Conservation (phyloP, 495 filamentous ascomycete species). For the Hamigera avellanea region DNA sequence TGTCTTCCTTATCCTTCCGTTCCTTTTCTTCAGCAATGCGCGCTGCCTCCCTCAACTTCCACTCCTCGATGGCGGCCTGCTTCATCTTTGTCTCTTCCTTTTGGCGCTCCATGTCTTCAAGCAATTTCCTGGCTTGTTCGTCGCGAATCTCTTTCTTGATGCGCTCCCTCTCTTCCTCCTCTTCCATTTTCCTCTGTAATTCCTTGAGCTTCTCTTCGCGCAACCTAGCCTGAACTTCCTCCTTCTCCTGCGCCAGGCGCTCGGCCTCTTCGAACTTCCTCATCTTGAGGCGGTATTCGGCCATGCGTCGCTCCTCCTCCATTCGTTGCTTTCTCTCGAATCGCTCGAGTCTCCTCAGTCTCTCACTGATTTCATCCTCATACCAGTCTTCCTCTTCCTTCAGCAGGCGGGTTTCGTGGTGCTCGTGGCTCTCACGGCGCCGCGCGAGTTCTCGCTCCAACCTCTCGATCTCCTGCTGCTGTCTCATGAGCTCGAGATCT, state of each 20-base stretch:
- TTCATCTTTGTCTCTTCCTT: constrained; percentile 41
- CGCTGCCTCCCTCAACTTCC: neutral
- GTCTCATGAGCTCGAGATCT: constrained; percentile 27
- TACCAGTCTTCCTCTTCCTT: constrained; percentile 26
- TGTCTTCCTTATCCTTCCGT: constrained; percentile 28
- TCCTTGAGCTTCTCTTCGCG: constrained; percentile 15
- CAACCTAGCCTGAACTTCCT: constrained; percentile 12
- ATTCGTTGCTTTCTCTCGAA: constrained; percentile 21
- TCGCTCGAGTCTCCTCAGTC: constrained; percentile 20
- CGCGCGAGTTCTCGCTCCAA: constrained; percentile 32
- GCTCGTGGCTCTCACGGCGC: constrained; percentile 14
- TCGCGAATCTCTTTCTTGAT: constrained; percentile 25
- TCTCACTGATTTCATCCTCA: constrained; percentile 26
- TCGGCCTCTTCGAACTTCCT: constrained; percentile 21
- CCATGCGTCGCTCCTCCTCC: constrained; percentile 20
- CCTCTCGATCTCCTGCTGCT: constrained; percentile 34
- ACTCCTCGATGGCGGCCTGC: constrained; percentile 42
- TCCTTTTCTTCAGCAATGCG: neutral
- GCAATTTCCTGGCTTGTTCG: constrained; percentile 19
- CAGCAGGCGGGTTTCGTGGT: constrained; percentile 13
- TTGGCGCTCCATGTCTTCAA: constrained; percentile 28
- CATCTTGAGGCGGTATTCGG: constrained; percentile 17
- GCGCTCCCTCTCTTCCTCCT: constrained; percentile 31
- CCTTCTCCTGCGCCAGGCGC: constrained; percentile 18
- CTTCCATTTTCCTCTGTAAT: constrained; percentile 27